phyloP scores from a whole-genome alignment of 805 yeast species.

The Wickerhamomyces bovis region DNA sequence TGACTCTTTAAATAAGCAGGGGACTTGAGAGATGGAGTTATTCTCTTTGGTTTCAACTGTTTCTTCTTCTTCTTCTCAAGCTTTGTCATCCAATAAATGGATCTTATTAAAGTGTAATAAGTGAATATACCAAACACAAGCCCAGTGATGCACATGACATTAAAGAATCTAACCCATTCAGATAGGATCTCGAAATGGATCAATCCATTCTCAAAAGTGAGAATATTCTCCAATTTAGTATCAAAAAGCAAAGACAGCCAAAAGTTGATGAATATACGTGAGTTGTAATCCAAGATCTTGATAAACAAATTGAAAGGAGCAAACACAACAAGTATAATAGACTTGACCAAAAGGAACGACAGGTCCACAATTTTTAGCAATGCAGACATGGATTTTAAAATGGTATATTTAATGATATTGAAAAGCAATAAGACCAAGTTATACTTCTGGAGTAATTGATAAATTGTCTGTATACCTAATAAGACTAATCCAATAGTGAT shows the following conservation, averaged over 20 bases:
- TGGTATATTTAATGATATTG: not conserved
- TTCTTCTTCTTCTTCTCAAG: constrained; percentile 9
- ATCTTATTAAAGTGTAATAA: constrained; percentile 15
- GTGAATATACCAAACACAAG: constrained; percentile 18
- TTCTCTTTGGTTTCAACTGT: constrained; percentile 1
- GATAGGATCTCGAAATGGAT: constrained; percentile 14
- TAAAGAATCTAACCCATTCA: constrained; percentile 19
- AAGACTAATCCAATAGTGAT: not conserved
- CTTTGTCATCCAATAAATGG: constrained; percentile 19
- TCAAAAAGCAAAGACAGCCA: constrained; percentile 14
- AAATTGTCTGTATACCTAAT: not conserved
- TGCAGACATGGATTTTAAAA: not conserved
- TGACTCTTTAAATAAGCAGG: not conserved
- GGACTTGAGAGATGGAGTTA: too few relatives aligned
- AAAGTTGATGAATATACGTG: constrained; percentile 13
- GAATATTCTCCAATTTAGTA: constrained; percentile 11
- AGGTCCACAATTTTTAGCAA: not conserved
- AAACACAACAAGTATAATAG: constrained; percentile 7
- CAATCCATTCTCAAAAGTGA: constrained; percentile 13
- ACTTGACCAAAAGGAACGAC: not conserved
- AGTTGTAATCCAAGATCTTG: constrained; percentile 18
- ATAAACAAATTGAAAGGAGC: constrained; percentile 17
- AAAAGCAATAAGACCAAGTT: not conserved
- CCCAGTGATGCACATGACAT: constrained; percentile 17
- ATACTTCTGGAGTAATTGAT: not conserved